These are phyloP conservation scores for Nemania sp. DNA, from an alignment of 2,329 filamentous ascomycete genomes.

Conservation along the genomic window DNA sequence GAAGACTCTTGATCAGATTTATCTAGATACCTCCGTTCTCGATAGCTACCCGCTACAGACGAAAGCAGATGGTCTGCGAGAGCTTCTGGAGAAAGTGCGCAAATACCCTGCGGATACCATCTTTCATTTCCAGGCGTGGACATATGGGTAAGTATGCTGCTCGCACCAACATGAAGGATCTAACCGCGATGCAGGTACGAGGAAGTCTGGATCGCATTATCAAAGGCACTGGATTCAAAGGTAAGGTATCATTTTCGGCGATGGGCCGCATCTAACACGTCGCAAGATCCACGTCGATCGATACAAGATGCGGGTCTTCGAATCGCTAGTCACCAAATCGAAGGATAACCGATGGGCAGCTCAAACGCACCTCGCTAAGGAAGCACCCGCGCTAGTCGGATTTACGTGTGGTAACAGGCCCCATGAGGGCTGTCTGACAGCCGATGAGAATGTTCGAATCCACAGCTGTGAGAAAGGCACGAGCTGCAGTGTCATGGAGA, in stretches of 20 bases:
- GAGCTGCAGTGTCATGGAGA: conserved; percentile 55
- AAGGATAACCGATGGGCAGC: conserved; percentile 45
- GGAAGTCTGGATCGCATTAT: conserved; percentile 84
- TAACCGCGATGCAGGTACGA: conserved; percentile 62
- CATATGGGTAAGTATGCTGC: conserved; percentile 61
- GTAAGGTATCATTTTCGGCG: conserved; percentile 42
- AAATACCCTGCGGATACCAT: conserved; percentile 72
- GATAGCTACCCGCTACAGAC: conserved; percentile 53
- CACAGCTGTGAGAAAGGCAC: conserved; percentile 85
- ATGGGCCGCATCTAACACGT: conserved; percentile 7
- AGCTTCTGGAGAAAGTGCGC: conserved; percentile 70
- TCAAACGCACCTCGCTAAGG: conserved; percentile 52
- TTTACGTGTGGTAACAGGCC: conserved; percentile 73
- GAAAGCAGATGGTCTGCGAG: conserved; percentile 74
- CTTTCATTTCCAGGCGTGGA: conserved; percentile 89
- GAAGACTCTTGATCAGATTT: conserved; percentile 76
- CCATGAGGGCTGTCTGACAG: conserved; percentile 73
- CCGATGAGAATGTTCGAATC: conserved; percentile 63
- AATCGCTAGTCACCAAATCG: conserved; percentile 56
- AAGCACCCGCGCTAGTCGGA: conserved; percentile 71
- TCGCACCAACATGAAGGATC: not conserved
- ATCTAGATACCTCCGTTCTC: conserved; percentile 83
- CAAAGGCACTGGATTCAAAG: conserved; percentile 67
- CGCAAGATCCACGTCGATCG: conserved; percentile 76
- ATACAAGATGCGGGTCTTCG: conserved; percentile 77